Conservation (phyloP, 2,329 filamentous ascomycete species). For the Arachnomyces sp. region DNA sequence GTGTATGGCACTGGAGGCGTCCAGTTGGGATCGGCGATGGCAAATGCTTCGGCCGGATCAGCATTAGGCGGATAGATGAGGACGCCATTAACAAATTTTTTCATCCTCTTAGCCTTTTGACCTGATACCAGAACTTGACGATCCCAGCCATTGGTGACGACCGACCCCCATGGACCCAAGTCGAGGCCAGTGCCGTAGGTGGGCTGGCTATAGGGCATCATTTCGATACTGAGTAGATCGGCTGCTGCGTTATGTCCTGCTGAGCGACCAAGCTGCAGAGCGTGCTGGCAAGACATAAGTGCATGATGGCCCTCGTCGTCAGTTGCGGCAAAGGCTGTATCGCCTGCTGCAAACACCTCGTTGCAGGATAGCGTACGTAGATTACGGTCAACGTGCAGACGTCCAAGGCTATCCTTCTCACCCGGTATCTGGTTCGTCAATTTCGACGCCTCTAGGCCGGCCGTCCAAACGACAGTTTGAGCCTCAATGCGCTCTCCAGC, state of each 20-base stretch:
- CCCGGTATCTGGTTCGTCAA: constrained; percentile 28
- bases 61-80: constrained; percentile 34
- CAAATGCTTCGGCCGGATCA: no score
- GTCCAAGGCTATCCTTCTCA: constrained; percentile 20
- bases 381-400: constrained; percentile 23
- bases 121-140: constrained; percentile 22
- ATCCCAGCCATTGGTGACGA: constrained; percentile 26
- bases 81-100: constrained; percentile 26
- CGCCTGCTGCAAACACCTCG: constrained; percentile 28
- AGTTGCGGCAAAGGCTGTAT: constrained; percentile 27
- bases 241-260: constrained; percentile 29
- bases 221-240: constrained; percentile 22
- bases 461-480: constrained; percentile 32
- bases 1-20: no score
- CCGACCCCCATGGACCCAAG: constrained; percentile 25
- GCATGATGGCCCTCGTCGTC: constrained; percentile 20
- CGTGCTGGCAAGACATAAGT: constrained; percentile 37
- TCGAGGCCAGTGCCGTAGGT: constrained; percentile 30
- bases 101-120: constrained; percentile 24
- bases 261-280: constrained; percentile 27
- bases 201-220: constrained; percentile 23
- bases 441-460: constrained; percentile 25
- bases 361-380: constrained; percentile 18
- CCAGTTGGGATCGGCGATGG: no score
- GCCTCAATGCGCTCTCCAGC: constrained; percentile 28